Percentiles rank a stretch among this genome's conserved stretches.
Evolutionary conservation across 225 moss, liverwort and hornwort genomes (phyloP).

Genomic region (Pseudisothecium myosuroides): DNA sequence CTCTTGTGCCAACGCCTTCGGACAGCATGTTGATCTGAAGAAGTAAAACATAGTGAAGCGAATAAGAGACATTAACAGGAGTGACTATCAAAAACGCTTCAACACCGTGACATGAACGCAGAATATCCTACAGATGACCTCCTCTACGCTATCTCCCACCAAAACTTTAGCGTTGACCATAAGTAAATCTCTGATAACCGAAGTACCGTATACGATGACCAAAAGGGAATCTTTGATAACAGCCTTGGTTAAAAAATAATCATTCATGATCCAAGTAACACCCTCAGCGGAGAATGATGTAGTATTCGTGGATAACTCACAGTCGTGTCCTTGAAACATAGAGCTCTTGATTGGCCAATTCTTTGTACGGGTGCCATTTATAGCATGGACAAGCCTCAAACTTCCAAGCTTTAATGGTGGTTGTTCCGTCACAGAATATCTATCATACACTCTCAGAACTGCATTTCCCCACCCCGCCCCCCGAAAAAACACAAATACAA

Average conservation of each 20-base stretch:
- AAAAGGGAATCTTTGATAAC: background rate
- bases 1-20: conserved; percentile 73
- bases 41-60: background rate
- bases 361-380: conserved; percentile 80
- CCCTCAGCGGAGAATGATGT: background rate
- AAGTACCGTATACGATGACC: background rate
- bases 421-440: conserved; percentile 57
- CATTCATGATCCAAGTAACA: background rate
- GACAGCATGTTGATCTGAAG: conserved; percentile 54
- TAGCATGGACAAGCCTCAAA: conserved; percentile 60
- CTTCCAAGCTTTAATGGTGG: conserved; percentile 59
- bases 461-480: background rate
- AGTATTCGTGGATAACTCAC: conserved; percentile 29
- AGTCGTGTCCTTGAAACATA: conserved; percentile 81
- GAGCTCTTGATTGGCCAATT: conserved; percentile 96
- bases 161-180: background rate
- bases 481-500: background rate
- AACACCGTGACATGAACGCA: background rate
- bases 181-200: background rate
- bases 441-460: conserved; percentile 94
- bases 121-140: background rate
- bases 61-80: background rate
- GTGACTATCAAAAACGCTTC: background rate
- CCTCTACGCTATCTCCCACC: background rate
- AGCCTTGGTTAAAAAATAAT: background rate